Percentiles rank a stretch among this genome's conserved stretches.
phyloP scores from a whole-genome alignment of 2,329 filamentous ascomycete genomes.

The Lomentospora prolificans region DNA sequence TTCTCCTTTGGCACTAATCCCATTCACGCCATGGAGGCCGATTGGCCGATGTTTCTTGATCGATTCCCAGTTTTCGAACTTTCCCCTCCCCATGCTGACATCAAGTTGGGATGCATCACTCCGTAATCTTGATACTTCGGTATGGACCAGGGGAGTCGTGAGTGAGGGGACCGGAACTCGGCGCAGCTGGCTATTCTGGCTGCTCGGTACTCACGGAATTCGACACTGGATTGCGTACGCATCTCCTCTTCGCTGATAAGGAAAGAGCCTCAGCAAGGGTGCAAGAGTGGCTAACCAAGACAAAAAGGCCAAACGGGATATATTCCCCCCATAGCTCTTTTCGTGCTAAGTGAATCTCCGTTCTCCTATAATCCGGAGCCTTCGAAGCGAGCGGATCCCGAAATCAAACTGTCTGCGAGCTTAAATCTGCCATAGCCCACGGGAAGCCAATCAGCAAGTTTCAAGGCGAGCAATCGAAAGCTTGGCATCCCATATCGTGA shows the following conservation, averaged over 20 bases:
- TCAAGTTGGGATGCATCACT: background rate
- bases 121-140: background rate
- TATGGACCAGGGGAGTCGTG: background rate
- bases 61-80: background rate
- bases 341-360: too few relatives aligned
- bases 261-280: background rate
- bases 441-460: background rate
- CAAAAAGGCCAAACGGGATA: background rate
- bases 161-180: background rate
- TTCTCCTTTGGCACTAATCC: background rate
- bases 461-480: background rate
- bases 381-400: background rate
- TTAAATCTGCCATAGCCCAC: background rate
- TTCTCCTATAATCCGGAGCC: background rate
- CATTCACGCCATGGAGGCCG: background rate
- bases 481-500: constrained; percentile 3
- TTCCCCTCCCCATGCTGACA: background rate
- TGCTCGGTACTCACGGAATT: background rate
- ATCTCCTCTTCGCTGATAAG: background rate
- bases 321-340: too few relatives aligned
- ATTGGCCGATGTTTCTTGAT: background rate
- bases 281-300: background rate
- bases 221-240: background rate
- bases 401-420: background rate
- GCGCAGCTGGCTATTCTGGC: background rate